Evolutionary conservation across 768 basidiomycete genomes (phyloP), one percentile per base, ranked within the genome.

Genomic region (Trametes cingulata): DNA sequence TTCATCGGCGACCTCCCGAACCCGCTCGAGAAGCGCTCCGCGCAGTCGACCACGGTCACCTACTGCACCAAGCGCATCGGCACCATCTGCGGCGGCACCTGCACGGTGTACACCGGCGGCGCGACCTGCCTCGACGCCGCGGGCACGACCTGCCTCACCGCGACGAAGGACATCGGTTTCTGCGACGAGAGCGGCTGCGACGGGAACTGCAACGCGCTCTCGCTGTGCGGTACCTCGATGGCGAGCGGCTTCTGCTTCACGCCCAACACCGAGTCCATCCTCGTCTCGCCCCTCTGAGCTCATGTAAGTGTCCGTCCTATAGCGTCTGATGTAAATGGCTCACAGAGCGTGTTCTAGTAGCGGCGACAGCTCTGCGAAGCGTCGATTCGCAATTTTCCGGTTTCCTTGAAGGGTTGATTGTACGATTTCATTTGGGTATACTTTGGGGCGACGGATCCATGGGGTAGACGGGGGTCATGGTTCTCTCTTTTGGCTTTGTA

Each of bases 41-140:
- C 66, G 10, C 59, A 68, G 45, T 50, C 64, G 43, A 70, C 65
- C 15, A 69, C 57, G 1, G 71, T 76, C 33, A 67, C 66, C 6
- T 75, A 69, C 68, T 76, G 75, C 64, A 65, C 46, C 47, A 58
- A 33, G 40, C 49, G 67, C 25, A 37, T 58, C 19, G 39, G 50
- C 19, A 64, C 65, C 46, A 62, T 72, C 50, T 76, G 75, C 60
- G 69, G 68, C 12, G 72, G 73, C 1, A 10, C 62, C 4, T 76
- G 75, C 67, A 75, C 67, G 13, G 71, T 73, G 1, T 73, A 70
- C 67, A 69, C 63, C 37, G 74, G 74, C 25, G 66, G 68, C 10
- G 52, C 63, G 6, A 61, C 56, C 0, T 76, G 75, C 56, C 67
- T 73, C 52, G 20, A 37, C 27, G 67, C 74, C 3, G 70, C 74